phyloP scores from a whole-genome alignment of 345 rosid genomes.

The Garcia nutans region DNA sequence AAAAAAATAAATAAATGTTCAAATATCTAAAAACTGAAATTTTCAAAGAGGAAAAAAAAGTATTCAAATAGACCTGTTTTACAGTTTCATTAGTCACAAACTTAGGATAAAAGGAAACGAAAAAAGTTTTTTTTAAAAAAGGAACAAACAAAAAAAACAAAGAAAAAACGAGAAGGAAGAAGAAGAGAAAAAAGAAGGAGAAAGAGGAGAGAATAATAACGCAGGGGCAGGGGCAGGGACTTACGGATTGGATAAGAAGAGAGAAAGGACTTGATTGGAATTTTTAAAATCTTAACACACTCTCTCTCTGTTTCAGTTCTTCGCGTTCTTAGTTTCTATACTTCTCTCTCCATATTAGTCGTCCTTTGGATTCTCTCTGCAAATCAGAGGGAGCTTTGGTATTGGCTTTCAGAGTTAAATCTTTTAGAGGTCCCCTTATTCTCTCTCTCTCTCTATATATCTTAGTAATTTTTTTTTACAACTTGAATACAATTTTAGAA shows the following conservation, averaged over 20 bases:
- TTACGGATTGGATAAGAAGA: constrained; percentile 64
- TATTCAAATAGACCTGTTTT: constrained; percentile 46
- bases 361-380: constrained; percentile 65
- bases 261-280: constrained; percentile 34
- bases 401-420: constrained; percentile 49
- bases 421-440: constrained; percentile 41
- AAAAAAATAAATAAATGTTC: constrained; percentile 1
- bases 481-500: too few relatives aligned
- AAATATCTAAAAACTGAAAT: constrained; percentile 15
- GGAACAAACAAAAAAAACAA: constrained; percentile 15
- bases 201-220: constrained; percentile 16
- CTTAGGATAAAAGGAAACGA: constrained; percentile 2
- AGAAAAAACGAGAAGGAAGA: too few relatives aligned
- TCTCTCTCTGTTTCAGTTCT: constrained; percentile 39
- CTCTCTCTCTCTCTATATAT: constrained; percentile 30
- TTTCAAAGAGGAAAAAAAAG: not conserved
- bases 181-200: not conserved
- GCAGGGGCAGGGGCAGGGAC: constrained; percentile 26
- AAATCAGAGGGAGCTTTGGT: constrained; percentile 50
- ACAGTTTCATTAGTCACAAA: constrained; percentile 20
- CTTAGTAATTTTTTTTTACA: not conserved
- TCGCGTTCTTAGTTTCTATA: constrained; percentile 38
- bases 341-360: constrained; percentile 17
- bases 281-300: constrained; percentile 23
- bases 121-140: not conserved